Base-by-base conservation (phyloP, 805 yeast species). In the Teunomyces lycoperdinae region DNA sequence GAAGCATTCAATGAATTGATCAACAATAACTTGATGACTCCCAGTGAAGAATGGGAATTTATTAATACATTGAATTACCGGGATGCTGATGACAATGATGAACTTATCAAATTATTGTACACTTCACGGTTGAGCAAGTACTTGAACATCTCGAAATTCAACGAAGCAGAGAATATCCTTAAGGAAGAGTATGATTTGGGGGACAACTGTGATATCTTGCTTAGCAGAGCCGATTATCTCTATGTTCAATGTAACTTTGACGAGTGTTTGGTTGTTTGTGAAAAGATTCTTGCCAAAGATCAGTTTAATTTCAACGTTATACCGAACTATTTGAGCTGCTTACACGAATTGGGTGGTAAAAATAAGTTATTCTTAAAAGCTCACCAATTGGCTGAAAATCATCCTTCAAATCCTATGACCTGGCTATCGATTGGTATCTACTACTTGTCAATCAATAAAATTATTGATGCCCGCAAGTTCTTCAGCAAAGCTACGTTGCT, bases 401-500 rank as follows among this genome's bases (percentile, higher is more conserved):
- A 87, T 52, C 96, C 98, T 0, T 81, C 83, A 40, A 80, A 81
- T 56, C 83, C 95, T 11, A 80, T 87, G 30, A 85, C 98, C 0
- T 94, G 97, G 96, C 77, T 89, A 50, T 89, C 97, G 0, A 89
- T 94, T 13, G 99, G 96, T 3, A 83, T 89, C 2, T 92, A 94
- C 67, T 94, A 94, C 62, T 71, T 92, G 53, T 75, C 90, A 4
- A 83, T 85, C 4, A 78, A 77, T 50, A 85, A 85, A 61, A 74
- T 87, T 9, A 64, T 83, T 5, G 97, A 91, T 54, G 96, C 98
- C 0, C 74, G 99, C 50, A 79, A 86, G 53, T 89, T 80, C 61
- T 94, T 90, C 67, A 85, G 94, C 35, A 90, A 89, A 62, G 91
- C 97, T 0, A 89, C 97, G 1, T 75, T 90, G 55, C 66, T 91